Conservation (phyloP, 2,329 filamentous ascomycete species). For the Thielaviopsis punctulata region DNA sequence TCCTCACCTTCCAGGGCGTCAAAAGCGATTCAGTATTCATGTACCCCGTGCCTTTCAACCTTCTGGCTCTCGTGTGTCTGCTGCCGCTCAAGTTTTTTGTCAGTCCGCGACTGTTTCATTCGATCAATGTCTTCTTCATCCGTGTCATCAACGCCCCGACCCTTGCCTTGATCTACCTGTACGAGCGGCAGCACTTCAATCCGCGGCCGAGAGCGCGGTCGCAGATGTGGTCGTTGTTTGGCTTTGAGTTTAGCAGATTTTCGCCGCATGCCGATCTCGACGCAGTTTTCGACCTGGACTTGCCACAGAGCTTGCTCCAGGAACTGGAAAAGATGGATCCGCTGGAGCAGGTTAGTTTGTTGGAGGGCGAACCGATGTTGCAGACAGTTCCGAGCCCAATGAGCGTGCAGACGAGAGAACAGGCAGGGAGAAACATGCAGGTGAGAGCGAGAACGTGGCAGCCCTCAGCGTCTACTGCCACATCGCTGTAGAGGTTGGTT, state of each 20-base stretch:
- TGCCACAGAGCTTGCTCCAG: slow-evolving; percentile 26
- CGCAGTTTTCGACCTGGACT: slow-evolving; percentile 41
- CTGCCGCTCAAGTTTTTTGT: slow-evolving; percentile 49
- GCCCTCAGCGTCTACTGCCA: background rate
- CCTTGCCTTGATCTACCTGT: slow-evolving; percentile 40
- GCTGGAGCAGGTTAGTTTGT: slow-evolving; percentile 19
- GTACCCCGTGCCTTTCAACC: slow-evolving; percentile 54
- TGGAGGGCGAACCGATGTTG: slow-evolving; percentile 19
- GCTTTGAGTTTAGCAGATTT: slow-evolving; percentile 29
- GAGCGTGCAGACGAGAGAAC: background rate
- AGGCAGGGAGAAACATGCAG: background rate
- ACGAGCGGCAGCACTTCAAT: slow-evolving; percentile 38
- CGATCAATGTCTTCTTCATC: slow-evolving; percentile 50
- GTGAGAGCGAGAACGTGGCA: background rate
- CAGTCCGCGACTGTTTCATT: slow-evolving; percentile 49
- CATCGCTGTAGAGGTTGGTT: no score
- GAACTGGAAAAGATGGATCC: slow-evolving; percentile 21
- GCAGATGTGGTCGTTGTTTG: slow-evolving; percentile 14
- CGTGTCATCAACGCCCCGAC: slow-evolving; percentile 46
- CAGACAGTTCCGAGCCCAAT: slow-evolving; percentile 13
- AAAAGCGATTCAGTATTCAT: slow-evolving; percentile 55
- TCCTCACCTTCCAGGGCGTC: slow-evolving; percentile 57
- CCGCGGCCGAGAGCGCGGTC: background rate
- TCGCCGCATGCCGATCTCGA: slow-evolving; percentile 44
- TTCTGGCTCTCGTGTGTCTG: slow-evolving; percentile 44